Base-by-base conservation (phyloP, 2,329 filamentous ascomycete species). In the Drechslerella stenobrocha region DNA sequence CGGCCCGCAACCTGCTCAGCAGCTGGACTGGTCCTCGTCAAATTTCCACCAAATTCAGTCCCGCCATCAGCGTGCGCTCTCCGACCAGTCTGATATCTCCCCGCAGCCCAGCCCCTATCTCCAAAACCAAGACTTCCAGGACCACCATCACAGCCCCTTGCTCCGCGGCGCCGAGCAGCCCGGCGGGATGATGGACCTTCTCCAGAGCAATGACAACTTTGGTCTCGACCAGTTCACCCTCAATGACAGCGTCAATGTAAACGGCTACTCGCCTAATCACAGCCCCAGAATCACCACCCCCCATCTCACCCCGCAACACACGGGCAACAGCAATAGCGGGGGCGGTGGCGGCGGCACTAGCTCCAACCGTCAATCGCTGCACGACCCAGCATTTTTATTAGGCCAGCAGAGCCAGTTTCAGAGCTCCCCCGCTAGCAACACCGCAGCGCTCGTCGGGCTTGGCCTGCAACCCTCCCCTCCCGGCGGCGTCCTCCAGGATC, bases 131-230 rank as follows among this genome's bases (percentile, higher is more conserved):
- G 72, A 73, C 32, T 73, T 72, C 60, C 57, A 63, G 11, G 71
- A 72, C 22, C 70, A 71, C 18, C 37, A 42, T 32, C 71, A 56
- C 69, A 71, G 32, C 60, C 72, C 44, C 46, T 44, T 72, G 35
- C 70, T 73, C 34, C 51, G 65, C 37, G 28, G 28, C 11, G 61
- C 57, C 26, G 56, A 70, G 50, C 70, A 72, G 47, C 42, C 70
- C 52, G 37, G 67, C 58, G 53, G 69, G 70, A 73, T 73, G 72
- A 70, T 71, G 65, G 70, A 73, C n/a, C 69, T 73, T 9, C 70
- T 73, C 15, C 71, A 73, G 64, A 65, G 61, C 32, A 70, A 70
- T 37, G 65, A 66, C 9, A 69, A 71, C 30, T 73, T 73, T 35
- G 72, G 71, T 20, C 61, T 73, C 30, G 71, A 73, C 28, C 65